These are phyloP conservation scores for Ramichloridium luteum DNA, from an alignment of 2,329 filamentous ascomycete genomes.

Conservation along the genomic window DNA sequence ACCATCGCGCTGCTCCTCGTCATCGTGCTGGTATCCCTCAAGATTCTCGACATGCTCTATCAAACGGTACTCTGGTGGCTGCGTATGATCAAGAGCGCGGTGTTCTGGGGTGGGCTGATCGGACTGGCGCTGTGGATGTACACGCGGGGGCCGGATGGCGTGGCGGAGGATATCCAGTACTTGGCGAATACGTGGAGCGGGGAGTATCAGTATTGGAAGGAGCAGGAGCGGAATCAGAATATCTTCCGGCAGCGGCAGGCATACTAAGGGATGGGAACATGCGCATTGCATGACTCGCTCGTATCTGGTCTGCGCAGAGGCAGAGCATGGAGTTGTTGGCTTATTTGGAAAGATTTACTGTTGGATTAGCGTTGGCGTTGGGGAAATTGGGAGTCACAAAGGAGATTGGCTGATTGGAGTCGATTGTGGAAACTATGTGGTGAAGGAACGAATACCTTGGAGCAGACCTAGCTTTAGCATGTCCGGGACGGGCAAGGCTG, in stretches of 20 bases:
- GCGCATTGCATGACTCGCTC: no score
- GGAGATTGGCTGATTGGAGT: no score
- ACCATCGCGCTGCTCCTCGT: constrained; percentile 46
- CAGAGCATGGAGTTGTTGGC: no score
- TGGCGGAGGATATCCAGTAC: constrained; percentile 44
- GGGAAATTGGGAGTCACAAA: no score
- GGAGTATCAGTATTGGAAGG: constrained; percentile 28
- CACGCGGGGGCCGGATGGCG: constrained; percentile 50
- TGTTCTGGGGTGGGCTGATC: constrained; percentile 52
- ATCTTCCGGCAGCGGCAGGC: constrained; percentile 14
- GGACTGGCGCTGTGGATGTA: constrained; percentile 46
- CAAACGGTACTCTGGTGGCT: constrained; percentile 68
- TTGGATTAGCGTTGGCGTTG: no score
- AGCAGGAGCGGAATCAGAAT: constrained; percentile 19
- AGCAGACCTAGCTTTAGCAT: no score
- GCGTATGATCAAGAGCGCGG: constrained; percentile 48
- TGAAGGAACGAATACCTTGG: no score
- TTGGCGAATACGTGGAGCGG: constrained; percentile 28
- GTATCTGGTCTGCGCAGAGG: no score
- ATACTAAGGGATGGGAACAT: no score
- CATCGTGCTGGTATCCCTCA: constrained; percentile 50
- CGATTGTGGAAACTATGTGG: no score
- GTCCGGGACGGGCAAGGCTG: no score
- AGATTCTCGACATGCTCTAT: constrained; percentile 56
- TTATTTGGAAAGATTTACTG: no score